phyloP scores from a whole-genome alignment of 164 flowering plant species.

The Buxus sempervirens region DNA sequence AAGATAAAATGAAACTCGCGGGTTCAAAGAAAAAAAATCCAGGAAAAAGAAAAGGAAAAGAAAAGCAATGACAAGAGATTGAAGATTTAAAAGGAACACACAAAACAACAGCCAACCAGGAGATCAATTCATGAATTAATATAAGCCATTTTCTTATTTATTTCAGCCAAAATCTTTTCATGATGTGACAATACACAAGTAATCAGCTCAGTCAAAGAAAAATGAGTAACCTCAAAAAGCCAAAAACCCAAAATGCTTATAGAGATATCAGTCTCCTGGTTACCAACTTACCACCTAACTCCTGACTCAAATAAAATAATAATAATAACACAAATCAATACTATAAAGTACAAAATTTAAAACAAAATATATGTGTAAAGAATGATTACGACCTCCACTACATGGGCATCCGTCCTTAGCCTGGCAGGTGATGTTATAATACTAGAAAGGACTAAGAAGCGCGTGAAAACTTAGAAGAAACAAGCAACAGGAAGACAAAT shows the following conservation, averaged over 20 bases:
- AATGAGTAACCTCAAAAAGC: background rate
- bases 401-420: background rate
- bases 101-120: background rate
- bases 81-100: background rate
- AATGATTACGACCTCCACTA: constrained; percentile 8
- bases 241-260: background rate
- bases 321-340: too few relatives aligned
- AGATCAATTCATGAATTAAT: background rate
- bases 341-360: background rate
- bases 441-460: background rate
- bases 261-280: constrained; percentile 2
- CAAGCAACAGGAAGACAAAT: background rate
- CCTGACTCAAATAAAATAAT: background rate
- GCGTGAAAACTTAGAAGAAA: background rate
- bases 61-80: too few relatives aligned
- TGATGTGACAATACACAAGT: too few relatives aligned
- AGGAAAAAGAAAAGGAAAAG: too few relatives aligned
- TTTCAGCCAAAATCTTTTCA: background rate
- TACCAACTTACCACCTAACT: constrained; percentile 1
- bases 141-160: background rate
- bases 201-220: too few relatives aligned
- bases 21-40: background rate
- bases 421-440: constrained; percentile 5
- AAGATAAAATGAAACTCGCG: too few relatives aligned
- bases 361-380: background rate